Conservation (phyloP, 2,329 filamentous ascomycete genomes). For the Penicillium psychrosexuale region DNA sequence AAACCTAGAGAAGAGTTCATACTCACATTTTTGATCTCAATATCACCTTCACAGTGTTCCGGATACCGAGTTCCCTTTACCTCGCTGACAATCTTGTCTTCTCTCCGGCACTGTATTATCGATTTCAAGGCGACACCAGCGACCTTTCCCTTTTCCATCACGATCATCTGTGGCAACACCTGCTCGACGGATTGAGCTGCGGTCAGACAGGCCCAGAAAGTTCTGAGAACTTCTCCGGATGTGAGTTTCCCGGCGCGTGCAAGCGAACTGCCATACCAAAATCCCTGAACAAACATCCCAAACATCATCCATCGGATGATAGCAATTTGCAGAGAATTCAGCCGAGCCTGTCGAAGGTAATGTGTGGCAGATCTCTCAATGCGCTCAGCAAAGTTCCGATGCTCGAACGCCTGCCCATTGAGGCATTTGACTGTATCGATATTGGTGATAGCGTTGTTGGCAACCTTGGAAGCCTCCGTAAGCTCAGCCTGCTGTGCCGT, state of each 20-base stretch:
- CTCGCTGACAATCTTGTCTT: slow-evolving; percentile 20
- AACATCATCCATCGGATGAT: slow-evolving; percentile 72
- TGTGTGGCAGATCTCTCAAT: slow-evolving; percentile 58
- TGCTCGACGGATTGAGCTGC: slow-evolving; percentile 72
- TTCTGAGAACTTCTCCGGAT: slow-evolving; percentile 70
- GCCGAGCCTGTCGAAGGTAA: slow-evolving; percentile 66
- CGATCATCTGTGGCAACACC: slow-evolving; percentile 71
- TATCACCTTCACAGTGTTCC: slow-evolving; percentile 58
- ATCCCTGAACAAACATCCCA: slow-evolving; percentile 79
- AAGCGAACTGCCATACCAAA: slow-evolving; percentile 78
- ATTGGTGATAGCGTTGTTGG: slow-evolving; percentile 65
- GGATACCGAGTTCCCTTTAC: slow-evolving; percentile 33
- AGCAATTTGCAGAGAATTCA: slow-evolving; percentile 69
- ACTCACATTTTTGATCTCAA: slow-evolving; percentile 65
- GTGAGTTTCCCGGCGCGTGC: slow-evolving; percentile 58
- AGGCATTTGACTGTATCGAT: slow-evolving; percentile 87
- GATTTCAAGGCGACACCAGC: slow-evolving; percentile 63
- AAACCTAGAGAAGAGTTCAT: not conserved
- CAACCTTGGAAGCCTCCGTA: slow-evolving; percentile 66
- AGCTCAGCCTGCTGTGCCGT: slow-evolving; percentile 66
- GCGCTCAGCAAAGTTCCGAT: slow-evolving; percentile 59
- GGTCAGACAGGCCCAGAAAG: slow-evolving; percentile 78
- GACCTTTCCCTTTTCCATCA: slow-evolving; percentile 73
- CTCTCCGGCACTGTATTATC: slow-evolving; percentile 37
- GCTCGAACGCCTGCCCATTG: slow-evolving; percentile 70